Conservation (phyloP, 495 filamentous ascomycete species). For the Penicillium alfredii region DNA sequence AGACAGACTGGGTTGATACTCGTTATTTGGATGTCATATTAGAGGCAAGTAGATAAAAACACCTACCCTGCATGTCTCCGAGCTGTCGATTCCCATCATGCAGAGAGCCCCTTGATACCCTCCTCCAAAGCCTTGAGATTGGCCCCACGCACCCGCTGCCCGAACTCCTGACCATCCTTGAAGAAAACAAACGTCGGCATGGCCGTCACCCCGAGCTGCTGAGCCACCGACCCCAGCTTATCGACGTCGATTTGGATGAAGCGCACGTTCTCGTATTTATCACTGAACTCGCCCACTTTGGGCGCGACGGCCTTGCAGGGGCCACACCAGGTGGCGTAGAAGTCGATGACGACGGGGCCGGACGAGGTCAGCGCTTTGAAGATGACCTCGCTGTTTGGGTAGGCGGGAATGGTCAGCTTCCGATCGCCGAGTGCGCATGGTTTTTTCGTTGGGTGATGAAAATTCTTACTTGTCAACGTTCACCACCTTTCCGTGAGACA, state of each 20-base stretch:
- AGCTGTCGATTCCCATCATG: no score
- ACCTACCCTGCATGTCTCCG: no score
- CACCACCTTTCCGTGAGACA: slow-evolving; percentile 24
- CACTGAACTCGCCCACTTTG: slow-evolving; percentile 24
- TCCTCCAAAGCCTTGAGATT: slow-evolving; percentile 54
- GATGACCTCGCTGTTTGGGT: slow-evolving; percentile 25
- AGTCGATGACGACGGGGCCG: slow-evolving; percentile 23
- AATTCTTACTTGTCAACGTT: slow-evolving; percentile 26
- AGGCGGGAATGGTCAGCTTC: no score
- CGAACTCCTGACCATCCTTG: slow-evolving; percentile 59
- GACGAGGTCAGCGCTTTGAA: slow-evolving; percentile 26
- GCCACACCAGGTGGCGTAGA: slow-evolving; percentile 28
- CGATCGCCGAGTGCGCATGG: no score
- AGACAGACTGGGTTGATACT: no score
- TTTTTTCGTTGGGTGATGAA: no score
- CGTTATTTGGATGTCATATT: no score
- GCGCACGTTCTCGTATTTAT: slow-evolving; percentile 46
- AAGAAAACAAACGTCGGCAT: slow-evolving; percentile 88
- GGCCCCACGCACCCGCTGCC: slow-evolving; percentile 64
- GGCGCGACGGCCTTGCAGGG: slow-evolving; percentile 25
- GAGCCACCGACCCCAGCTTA: slow-evolving; percentile 61
- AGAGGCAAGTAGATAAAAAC: no score
- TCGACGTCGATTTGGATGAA: slow-evolving; percentile 92
- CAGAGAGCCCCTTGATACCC: slow-evolving; percentile 31
- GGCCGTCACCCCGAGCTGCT: slow-evolving; percentile 69